A percentile compares a stretch with the other conserved stretches of the same genome.
Conservation (phyloP, 176 grass and related monocot species). For the Bonia amplexicaulis region DNA sequence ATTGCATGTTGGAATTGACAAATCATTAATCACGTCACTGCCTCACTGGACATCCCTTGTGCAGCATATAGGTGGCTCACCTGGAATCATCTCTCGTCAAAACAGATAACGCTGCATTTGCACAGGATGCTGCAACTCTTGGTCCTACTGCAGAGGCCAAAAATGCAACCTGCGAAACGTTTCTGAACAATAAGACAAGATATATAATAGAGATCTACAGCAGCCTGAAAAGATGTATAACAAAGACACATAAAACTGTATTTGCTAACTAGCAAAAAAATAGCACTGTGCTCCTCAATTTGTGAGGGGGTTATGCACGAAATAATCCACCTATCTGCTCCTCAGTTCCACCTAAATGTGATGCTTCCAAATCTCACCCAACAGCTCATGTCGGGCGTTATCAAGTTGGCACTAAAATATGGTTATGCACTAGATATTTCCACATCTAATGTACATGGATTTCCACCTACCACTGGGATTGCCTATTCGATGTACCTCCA, state of each 20-base stretch:
- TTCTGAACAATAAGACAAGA: conserved; percentile 24
- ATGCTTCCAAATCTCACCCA: conserved; percentile 6
- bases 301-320: neutral
- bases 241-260: conserved; percentile 21
- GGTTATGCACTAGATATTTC: conserved; percentile 4
- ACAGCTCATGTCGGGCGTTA: neutral
- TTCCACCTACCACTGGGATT: neutral
- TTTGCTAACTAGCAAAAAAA: neutral
- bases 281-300: neutral
- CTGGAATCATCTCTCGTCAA: conserved; percentile 80
- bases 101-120: conserved; percentile 71
- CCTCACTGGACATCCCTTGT: neutral
- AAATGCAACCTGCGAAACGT: conserved; percentile 76
- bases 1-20: neutral
- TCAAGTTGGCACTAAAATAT: neutral
- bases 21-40: neutral
- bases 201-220: conserved; percentile 34
- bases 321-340: neutral
- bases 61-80: conserved; percentile 29
- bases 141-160: conserved; percentile 83
- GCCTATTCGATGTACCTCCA: neutral
- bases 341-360: neutral
- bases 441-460: neutral
- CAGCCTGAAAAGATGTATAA: conserved; percentile 1
- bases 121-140: conserved; percentile 94